Conservation (phyloP, 106 monocot species). For the Iris macrosiphon region DNA sequence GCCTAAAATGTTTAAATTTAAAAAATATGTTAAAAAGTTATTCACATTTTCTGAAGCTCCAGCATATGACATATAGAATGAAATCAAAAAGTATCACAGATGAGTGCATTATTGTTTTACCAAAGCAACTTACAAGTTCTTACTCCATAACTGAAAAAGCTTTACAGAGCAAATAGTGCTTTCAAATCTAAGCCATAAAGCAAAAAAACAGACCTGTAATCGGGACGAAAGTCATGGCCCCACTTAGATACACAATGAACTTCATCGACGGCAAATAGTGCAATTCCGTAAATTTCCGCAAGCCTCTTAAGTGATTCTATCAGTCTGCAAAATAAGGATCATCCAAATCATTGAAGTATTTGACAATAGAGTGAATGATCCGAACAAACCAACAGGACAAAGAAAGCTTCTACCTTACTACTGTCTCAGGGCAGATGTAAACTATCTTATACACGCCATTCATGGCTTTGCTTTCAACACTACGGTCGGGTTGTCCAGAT, state of each 20-base stretch:
- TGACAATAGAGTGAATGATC: background rate
- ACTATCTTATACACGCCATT: conserved; percentile 72
- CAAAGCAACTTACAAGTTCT: conserved; percentile 3
- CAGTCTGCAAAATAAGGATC: conserved; percentile 44
- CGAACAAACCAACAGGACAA: background rate
- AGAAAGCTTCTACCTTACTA: conserved; percentile 50
- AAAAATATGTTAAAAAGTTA: conserved; percentile 5
- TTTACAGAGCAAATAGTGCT: background rate
- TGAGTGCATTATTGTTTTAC: background rate
- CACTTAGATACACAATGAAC: conserved; percentile 97
- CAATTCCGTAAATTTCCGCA: conserved; percentile 79
- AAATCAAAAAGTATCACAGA: background rate
- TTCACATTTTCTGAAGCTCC: background rate
- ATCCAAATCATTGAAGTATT: background rate
- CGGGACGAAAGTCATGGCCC: conserved; percentile 99
- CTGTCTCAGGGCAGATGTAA: conserved; percentile 95
- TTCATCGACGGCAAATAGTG: conserved; percentile 98
- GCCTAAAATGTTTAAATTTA: conserved; percentile 41
- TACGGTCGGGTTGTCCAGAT: conserved; percentile 89
- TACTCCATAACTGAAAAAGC: background rate
- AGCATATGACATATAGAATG: background rate
- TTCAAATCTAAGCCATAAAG: conserved; percentile 9
- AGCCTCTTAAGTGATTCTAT: conserved; percentile 78
- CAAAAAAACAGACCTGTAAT: conserved; percentile 62
- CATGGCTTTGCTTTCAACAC: conserved; percentile 84